Evolutionary conservation across 371 early-diverging fungal species (phyloP), one percentile per base, ranked within the genome.

Genomic region (Circinella minor): DNA sequence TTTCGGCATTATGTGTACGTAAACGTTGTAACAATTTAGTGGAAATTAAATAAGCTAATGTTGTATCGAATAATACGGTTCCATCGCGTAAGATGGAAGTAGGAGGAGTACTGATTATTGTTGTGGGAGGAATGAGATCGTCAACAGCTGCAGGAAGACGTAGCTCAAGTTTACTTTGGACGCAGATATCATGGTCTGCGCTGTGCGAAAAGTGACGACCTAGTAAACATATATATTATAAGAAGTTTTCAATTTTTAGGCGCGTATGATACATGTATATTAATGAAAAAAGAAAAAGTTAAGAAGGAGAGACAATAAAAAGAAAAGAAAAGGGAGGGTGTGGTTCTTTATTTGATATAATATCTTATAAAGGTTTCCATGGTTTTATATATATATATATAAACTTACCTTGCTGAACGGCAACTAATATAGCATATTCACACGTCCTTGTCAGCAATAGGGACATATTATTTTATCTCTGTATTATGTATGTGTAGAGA

Each of bases 341-440:
- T 13, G n/a, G 51, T 51, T 20, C 37, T 14, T 37, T n/a, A 38
- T 51, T 13, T n/a, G 27, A 17, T 51, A 36, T 61, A 43, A 1
- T 43, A 43, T 37, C 13, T 36, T 60, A n/a, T 60, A n/a, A 9
- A n/a, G 27, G 57, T 62, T 36, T 61, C 63, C 20, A 39, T 47
- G 34, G 46, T 65, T 48, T 15, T 48, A 49, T 51, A 43, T 27
- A 27, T 27, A 27, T 27, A 27, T 27, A 43, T 43, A 43, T 43
- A 43, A 43, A n/a, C 62, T 39, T 55, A 83, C 84, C 84, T 83
- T 81, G 73, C 65, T 83, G 80, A 37, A 83, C 71, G 20, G 76
- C 76, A 36, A 83, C 77, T 59, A 83, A 71, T 36, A 83, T 70
- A 55, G 81, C 84, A 77, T 83, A 83, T 62, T 83, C 81, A 72